Evolutionary conservation across 805 yeast species (phyloP), one percentile per base, ranked within the genome.

Genomic region (Saturnispora diversa): DNA sequence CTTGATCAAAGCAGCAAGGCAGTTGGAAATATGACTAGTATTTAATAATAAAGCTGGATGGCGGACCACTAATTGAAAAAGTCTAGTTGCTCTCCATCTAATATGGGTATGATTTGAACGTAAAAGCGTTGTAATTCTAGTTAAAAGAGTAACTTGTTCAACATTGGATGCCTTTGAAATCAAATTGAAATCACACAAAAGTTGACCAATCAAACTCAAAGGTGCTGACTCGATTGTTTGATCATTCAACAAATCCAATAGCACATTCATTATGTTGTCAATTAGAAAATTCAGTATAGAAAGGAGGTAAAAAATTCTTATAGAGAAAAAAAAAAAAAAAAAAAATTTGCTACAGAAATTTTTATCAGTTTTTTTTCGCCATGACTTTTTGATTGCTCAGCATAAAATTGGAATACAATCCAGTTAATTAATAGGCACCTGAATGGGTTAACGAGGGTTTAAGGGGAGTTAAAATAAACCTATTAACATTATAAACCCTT

Each of bases 31-130:
- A 4, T 52, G 49, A 2, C 76, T 75, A 37, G 69, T 66, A 24
- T 50, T 50, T 34, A 72, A 52, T 53, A 42, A 56, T 59, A 16
- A 51, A 26, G 20, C 48, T 44, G 36, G 77, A 23, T 46, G 50
- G 27, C 45, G 53, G 1, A 77, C 75, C 29, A 64, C 59, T 11
- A 46, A 25, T 17, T 32, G 37, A 10, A 69, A 63, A 6, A 77
- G 48, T 48, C 73, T 75, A 26, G 77, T 67, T 5, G 81, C 84
- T 46, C 74, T 67, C 84, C 84, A 79, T 40, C 73, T 65, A 35
- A 61, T 57, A 35, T 58, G 63, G n/a, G 66, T 64, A 15, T 65
- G 60, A 44, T 65, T 65, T 1, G 75, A 68, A 27, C 64, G 59
- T 41, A 72, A 50, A 32, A 72, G 57, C 49, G 71, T 74, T 39